Base-by-base conservation (phyloP, 148 eudicot genomes). In the Beta vulgaris region DNA sequence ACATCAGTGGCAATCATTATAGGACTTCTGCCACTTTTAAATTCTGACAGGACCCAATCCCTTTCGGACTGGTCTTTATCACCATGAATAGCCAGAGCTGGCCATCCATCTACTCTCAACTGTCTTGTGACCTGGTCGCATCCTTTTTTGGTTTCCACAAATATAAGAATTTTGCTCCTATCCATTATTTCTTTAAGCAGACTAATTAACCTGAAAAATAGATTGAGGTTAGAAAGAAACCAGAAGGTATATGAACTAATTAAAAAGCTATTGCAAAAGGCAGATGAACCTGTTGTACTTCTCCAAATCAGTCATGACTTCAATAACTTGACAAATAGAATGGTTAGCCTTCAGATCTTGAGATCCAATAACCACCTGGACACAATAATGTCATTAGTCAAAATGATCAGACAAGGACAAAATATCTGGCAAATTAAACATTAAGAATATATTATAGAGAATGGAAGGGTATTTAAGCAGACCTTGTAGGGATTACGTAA, bases 1-100 rank as follows among this genome's bases (percentile, higher is more conserved):
- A 96, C 98, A 87, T 96, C 99, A 79, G 99, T 96, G 85, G 99
- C 99, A 82, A 79, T 89, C 98, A 96, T 92, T 78, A 96, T 83
- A 83, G 93, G 91, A 88, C 89, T 92, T 85, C 93, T 86, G 91
- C 97, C 98, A 92, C 87, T 92, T 88, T 84, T 92, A 84, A 96
- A 96, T 80, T 95, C 99, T 62, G 97, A 85, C 77, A 95, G 85
- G 65, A 95, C 99, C 96, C 98, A 91, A 81, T 92, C 99, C 83
- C 98, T 89, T 83, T 92, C 97, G 21, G 90, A 84, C 86, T 92
- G 99, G 82, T 87, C 96, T 84, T 96, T 96, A 86, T 96, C 98
- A 86, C 99, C 99, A 84, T 96, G 99, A 80, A 96, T 92, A 83
- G 97, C 91, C 77, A 96, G 77, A 78, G 98, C 99, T 26, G 98